Evolutionary conservation across 1,284 basidiomycete genomes (phyloP).

Genomic region (Cryptococcus wingfieldii): DNA sequence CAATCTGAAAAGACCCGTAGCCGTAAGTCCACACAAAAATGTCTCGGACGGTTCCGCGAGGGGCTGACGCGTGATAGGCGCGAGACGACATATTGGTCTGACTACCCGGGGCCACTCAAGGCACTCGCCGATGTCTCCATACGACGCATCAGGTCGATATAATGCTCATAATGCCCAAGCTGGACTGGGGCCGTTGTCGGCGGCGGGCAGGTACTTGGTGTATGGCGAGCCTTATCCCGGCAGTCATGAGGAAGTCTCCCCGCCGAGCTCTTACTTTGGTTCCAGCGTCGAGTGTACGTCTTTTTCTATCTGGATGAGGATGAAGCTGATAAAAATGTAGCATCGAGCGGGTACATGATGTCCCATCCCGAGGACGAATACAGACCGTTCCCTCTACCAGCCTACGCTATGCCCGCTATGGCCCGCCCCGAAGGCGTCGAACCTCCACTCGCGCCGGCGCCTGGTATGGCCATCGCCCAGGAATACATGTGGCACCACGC

Average conservation of each 20-base stretch:
- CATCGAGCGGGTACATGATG: neutral
- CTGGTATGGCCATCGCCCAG: neutral
- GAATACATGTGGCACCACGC: neutral
- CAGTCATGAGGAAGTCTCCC: neutral
- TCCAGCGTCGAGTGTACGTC: neutral
- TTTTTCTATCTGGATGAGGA: neutral
- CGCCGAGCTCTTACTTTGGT: neutral
- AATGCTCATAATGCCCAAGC: neutral
- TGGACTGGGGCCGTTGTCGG: no score
- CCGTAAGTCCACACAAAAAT: constrained; percentile 4
- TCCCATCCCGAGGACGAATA: neutral
- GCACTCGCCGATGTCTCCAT: constrained; percentile 9
- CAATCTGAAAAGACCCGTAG: constrained; percentile 10
- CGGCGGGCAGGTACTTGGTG: neutral
- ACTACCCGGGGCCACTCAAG: neutral
- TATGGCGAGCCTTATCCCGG: neutral
- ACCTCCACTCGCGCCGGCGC: neutral
- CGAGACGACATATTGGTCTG: neutral
- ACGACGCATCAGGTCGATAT: neutral
- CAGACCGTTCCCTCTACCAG: neutral
- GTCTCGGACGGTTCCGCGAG: neutral
- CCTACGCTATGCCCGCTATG: neutral
- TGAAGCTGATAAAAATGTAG: neutral
- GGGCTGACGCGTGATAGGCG: constrained; percentile 6
- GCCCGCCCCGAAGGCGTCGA: neutral